Evolutionary conservation across 331 rosid genomes (phyloP), one percentile per base, ranked within the genome.

Genomic region (Quercus phellos): DNA sequence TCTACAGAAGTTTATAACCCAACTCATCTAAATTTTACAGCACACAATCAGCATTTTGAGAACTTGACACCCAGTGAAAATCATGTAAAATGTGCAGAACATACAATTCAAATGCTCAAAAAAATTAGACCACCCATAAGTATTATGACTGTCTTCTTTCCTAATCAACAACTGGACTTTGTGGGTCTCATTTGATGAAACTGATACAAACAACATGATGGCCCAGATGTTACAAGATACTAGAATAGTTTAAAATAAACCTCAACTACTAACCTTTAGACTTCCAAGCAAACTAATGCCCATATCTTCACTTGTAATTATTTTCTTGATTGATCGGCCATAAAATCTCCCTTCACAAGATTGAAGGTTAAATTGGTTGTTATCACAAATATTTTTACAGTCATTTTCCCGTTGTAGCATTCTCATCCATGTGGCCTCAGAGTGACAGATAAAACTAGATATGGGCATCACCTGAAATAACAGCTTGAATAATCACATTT

Each of bases 281-380:
- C 77, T 78, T 71, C 99, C 97, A 66, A 92, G 84, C 88, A 94
- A 85, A 77, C 80, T 63, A 76, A 90, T 24, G 79, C 94, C 96
- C 51, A 90, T 59, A 67, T 90, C 90, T 78, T 86, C 79, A 78
- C 97, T 88, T 74, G 85, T 79, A 84, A 89, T 72, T 72, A 86
- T 75, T 86, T 87, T 89, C 82, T 90, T 88, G 35, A 79, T 59
- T 16, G 91, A 81, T 73, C 35, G 84, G 61, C 75, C 79, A 75
- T 77, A 74, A 74, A 79, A 76, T 82, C 82, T 88, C 70, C 81
- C 86, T 78, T 80, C 87, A 83, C 76, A 80, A 10, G 87, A 74
- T 55, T 78, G 79, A 78, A 74, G 70, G 75, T 79, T 66, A 38
- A 68, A 68, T 70, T 80, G 81, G 69, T 74, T 79, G 85, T 87